Conservation (phyloP, 83 land plant species). For the Thuja plicata region DNA sequence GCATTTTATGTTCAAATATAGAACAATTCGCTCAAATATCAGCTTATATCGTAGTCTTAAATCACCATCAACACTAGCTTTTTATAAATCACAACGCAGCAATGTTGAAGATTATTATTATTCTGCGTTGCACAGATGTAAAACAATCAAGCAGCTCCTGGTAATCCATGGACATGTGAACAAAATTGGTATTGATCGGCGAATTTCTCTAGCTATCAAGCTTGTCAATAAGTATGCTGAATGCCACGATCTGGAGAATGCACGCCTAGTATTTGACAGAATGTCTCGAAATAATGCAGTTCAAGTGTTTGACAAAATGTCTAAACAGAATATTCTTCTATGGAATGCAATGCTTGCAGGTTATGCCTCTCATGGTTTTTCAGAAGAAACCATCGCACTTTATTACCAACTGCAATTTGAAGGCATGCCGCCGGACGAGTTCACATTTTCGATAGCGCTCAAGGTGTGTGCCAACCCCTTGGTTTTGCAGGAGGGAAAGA, state of each 20-base stretch:
- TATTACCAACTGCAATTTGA: constrained; percentile 19
- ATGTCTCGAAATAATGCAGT: constrained; percentile 9
- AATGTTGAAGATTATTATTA: neutral
- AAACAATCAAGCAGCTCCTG: neutral
- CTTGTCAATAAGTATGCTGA: neutral
- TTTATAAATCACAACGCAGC: neutral
- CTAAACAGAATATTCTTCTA: constrained; percentile 12
- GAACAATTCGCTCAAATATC: neutral
- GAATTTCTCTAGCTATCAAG: neutral
- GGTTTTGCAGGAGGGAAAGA: constrained; percentile 19
- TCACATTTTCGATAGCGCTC: constrained; percentile 45
- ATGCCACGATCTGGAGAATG: neutral
- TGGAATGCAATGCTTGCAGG: constrained; percentile 45
- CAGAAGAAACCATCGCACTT: constrained; percentile 15
- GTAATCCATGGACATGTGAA: neutral
- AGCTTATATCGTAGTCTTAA: neutral
- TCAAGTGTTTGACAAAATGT: constrained; percentile 14
- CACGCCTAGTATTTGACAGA: neutral
- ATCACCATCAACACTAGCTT: neutral
- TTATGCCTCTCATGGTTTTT: constrained; percentile 25
- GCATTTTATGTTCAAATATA: neutral
- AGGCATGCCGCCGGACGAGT: constrained; percentile 30
- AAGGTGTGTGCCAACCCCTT: constrained; percentile 32
- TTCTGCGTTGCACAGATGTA: neutral
- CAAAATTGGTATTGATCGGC: neutral